Percentiles rank a stretch among this genome's conserved stretches.
These are phyloP conservation scores for Coleophoma crateriformis DNA, from an alignment of 2,329 filamentous ascomycete species.

Conservation along the genomic window DNA sequence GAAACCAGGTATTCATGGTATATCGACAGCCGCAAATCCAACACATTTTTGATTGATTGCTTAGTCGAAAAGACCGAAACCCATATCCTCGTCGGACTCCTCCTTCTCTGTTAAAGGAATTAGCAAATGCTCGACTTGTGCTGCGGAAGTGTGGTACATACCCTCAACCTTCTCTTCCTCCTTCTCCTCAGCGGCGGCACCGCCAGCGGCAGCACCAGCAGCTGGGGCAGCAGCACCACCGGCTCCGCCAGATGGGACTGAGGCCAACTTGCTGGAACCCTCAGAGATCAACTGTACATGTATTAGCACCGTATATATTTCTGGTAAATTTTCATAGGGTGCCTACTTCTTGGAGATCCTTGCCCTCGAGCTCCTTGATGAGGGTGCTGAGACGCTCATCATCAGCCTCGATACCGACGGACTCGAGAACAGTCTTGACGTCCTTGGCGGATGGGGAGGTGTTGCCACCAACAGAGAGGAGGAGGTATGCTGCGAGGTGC, in stretches of 20 bases:
- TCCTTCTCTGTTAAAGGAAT: constrained; percentile 45
- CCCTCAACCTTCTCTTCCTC: constrained; percentile 75
- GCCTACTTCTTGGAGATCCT: constrained; percentile 84
- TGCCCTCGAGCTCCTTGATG: constrained; percentile 85
- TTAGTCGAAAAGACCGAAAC: constrained; percentile 74
- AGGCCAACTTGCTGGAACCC: constrained; percentile 91
- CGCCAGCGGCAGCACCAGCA: constrained; percentile 64
- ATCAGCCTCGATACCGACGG: constrained; percentile 94
- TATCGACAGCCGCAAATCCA: constrained; percentile 17
- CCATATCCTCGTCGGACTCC: constrained; percentile 72
- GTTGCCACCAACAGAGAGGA: constrained; percentile 93
- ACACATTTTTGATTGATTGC: constrained; percentile 24
- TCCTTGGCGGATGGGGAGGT: constrained; percentile 77
- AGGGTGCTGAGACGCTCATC: constrained; percentile 79
- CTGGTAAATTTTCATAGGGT: constrained; percentile 3
- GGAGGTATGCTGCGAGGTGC: constrained; percentile 98
- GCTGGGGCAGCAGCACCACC: constrained; percentile 64
- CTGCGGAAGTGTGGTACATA: constrained; percentile 49
- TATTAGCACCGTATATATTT: constrained; percentile 15
- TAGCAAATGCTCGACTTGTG: constrained; percentile 12
- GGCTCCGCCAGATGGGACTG: constrained; percentile 87
- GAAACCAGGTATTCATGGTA: constrained; percentile 12
- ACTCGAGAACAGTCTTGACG: constrained; percentile 82
- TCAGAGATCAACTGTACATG: constrained; percentile 75
- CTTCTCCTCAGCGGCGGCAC: constrained; percentile 58